Evolutionary conservation across 768 basidiomycete genomes (phyloP), one percentile per base, ranked within the genome.

Genomic region (Boletus sensibilis): DNA sequence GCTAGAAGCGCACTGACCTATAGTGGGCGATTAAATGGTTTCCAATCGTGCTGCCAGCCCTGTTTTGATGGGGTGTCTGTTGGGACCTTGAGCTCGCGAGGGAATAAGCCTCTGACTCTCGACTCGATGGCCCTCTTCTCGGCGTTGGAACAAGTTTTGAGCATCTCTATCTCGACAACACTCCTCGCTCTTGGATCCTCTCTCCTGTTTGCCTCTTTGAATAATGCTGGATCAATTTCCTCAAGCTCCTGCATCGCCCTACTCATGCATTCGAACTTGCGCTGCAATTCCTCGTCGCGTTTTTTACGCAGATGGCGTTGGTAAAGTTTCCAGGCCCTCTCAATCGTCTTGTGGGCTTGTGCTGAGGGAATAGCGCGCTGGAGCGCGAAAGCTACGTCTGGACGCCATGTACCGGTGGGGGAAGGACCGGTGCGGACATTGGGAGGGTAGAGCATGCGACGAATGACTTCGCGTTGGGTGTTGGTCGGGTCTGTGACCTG

Each of bases 11-110:
- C 3, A 3, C 60, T 33, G 16, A 70, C 68, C 63, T 68, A 68
- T 57, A 82, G 55, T 29, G 83, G 82, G 38, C 81, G 77, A 55
- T 78, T 73, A 66, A 85, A 83, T 45, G 88, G 80, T 52, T 80
- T 90, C 84, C 87, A 95, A n/a, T 87, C 84, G 66, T 94, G 88
- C 51, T 86, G 84, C 94, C 94, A 96, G 4, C 92, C 92, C 41
- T 79, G 78, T 52, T 81, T 82, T 25, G 88, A 80, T 3, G 92
- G 89, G 8, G 90, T 94, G 67, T 96, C 94, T 5, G 89, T 84
- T 42, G 95, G 94, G 45, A 91, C 79, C 60, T 86, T 84, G 67
- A 92, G 68, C 70, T 98, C 94, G 57, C 95, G 82, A 57, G 95
- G 95, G 73, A 95, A 91, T 37, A 96, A 70, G 1, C 90, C 90